Conservation (phyloP, 257 asterid genomes). For the Capsicum chinense region DNA sequence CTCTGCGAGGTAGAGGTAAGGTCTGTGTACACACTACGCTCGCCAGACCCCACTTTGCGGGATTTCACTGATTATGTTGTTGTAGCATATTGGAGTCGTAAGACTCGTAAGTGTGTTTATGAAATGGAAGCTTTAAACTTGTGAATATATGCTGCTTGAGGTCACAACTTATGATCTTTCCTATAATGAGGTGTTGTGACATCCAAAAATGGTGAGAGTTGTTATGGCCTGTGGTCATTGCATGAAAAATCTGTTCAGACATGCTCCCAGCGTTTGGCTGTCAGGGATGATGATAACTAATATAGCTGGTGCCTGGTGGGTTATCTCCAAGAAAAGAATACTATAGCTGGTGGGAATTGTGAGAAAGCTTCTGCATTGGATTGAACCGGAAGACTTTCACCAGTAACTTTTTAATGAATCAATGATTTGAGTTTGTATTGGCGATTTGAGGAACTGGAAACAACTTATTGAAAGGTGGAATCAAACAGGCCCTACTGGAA, state of each 20-base stretch:
- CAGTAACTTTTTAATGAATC: background rate
- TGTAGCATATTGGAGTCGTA: background rate
- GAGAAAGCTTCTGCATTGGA: slow-evolving; percentile 1
- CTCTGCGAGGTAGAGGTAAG: too few species aligned
- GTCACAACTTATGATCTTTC: background rate
- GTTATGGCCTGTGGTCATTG: background rate
- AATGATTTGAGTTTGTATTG: background rate
- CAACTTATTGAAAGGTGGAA: background rate
- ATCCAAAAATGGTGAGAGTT: background rate
- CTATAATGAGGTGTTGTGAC: background rate
- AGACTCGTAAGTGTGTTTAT: background rate
- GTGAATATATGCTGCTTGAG: background rate
- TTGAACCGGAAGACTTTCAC: background rate
- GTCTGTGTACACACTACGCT: too few species aligned
- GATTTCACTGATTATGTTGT: too few species aligned
- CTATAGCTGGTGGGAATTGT: background rate
- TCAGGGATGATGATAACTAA: background rate
- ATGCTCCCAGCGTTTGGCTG: background rate
- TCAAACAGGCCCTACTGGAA: slow-evolving; percentile 9
- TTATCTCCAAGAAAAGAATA: background rate
- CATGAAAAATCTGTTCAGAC: background rate
- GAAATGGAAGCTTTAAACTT: background rate
- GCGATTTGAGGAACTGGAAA: slow-evolving; percentile 14
- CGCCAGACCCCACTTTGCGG: too few species aligned
- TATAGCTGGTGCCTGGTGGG: slow-evolving; percentile 5